A percentile compares a stretch with the other conserved stretches of the same genome.
phyloP scores from a whole-genome alignment of 805 yeast species.

The Kluyveromyces aestuarii region DNA sequence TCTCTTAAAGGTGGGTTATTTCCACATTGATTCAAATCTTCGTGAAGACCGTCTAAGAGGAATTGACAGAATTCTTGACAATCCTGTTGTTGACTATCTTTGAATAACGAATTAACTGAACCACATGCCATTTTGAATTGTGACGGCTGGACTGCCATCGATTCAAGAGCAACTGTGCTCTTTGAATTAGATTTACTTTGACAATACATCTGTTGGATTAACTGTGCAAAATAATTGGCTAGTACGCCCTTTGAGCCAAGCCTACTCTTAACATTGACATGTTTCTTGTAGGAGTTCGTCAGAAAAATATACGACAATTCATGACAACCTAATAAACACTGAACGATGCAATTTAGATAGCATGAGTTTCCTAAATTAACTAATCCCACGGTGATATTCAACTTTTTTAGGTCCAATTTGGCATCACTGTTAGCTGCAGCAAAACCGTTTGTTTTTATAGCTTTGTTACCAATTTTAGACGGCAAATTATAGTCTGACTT shows the following conservation, averaged over 20 bases:
- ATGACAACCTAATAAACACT: constrained; percentile 70
- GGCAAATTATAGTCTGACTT: not conserved
- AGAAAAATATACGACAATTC: constrained; percentile 56
- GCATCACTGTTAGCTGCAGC: not conserved
- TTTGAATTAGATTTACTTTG: constrained; percentile 19
- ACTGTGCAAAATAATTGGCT: constrained; percentile 56
- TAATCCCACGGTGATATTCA: constrained; percentile 56
- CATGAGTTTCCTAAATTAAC: constrained; percentile 84
- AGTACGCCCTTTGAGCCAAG: constrained; percentile 77
- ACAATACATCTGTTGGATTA: constrained; percentile 46
- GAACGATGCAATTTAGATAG: constrained; percentile 86
- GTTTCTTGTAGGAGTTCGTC: constrained; percentile 48
- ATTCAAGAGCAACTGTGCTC: not conserved
- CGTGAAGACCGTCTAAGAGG: constrained; percentile 81
- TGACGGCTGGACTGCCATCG: constrained; percentile 43
- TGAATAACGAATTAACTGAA: constrained; percentile 61
- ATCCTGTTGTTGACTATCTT: constrained; percentile 82
- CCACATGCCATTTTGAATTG: constrained; percentile 64
- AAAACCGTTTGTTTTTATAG: not conserved
- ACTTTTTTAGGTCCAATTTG: constrained; percentile 9
- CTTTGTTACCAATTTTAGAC: not conserved
- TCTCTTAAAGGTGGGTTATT: constrained; percentile 45
- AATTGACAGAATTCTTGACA: constrained; percentile 89
- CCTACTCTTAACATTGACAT: constrained; percentile 62
- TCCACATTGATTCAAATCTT: constrained; percentile 71